Evolutionary conservation across 2,329 filamentous ascomycete genomes (phyloP), one percentile per base, ranked within the genome.

Genomic region (Penicillium hesseltinei): DNA sequence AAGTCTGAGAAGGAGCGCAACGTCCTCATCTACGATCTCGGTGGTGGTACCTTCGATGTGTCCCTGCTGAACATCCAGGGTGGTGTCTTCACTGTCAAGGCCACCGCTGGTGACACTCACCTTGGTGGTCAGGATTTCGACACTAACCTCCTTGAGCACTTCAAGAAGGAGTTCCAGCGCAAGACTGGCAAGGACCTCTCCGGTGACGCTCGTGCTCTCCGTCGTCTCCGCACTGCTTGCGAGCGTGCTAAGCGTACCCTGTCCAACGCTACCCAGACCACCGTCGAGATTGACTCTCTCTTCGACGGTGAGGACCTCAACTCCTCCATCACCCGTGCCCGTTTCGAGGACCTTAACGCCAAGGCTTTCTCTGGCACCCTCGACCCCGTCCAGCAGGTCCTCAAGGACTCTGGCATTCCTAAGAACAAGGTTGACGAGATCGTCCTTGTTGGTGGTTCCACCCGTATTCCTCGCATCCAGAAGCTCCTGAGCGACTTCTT

Each of bases 21-120:
- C 78, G 93, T 99, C 74, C 86, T 99, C 69, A 97, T 99, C 84
- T 99, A 97, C 85, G 94, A 99, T 88, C 88, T 99, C 64, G 94
- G 94, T 86, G 94, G 94, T 86, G 94, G 94, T 86, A 99, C 94
- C 78, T 99, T 99, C 82, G 94, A 99, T 97, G 94, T 99, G 29
- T 97, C 94, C 64, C 91, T 97, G 69, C 87, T 99, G 45, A 93
- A 96, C 85, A 97, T 99, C 77, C 92, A 97, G 82, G 92, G 93
- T 76, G 94, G 94, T 85, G 94, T 99, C 73, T 99, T 99, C 86
- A 96, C 93, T 66, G 94, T 97, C 78, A 96, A 95, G 87, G 92
- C 93, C 62, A 97, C 94, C 59, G 92, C 93, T 73, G 94, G 94
- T 87, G 93, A 99, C 74, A 97, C 92, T 73, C 92, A 97, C 78